phyloP scores from a whole-genome alignment of 2,329 filamentous ascomycete species.

The Clarireedia hainanense region DNA sequence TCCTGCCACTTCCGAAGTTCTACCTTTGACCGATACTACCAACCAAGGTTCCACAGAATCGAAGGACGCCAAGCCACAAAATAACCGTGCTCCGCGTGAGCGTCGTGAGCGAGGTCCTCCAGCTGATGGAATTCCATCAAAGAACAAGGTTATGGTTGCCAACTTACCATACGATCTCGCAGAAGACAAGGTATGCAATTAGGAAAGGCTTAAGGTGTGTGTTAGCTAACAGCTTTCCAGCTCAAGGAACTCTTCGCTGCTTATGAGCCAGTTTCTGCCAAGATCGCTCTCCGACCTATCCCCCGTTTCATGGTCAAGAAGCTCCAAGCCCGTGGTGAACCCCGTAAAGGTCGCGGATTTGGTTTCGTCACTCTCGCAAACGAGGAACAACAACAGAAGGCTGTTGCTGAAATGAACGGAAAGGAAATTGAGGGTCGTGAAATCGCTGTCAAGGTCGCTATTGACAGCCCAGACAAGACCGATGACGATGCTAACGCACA shows the following conservation, averaged over 20 bases:
- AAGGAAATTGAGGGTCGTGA: slow-evolving; percentile 98
- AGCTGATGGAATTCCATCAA: slow-evolving; percentile 94
- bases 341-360: slow-evolving; percentile 98
- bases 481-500: slow-evolving; percentile 61
- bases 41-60: slow-evolving; percentile 45
- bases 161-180: slow-evolving; percentile 97
- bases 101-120: slow-evolving; percentile 83
- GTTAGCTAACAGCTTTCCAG: slow-evolving; percentile 38
- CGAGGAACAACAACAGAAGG: slow-evolving; percentile 96
- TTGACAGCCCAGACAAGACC: slow-evolving; percentile 96
- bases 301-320: slow-evolving; percentile 99
- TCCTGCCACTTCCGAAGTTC: slow-evolving; percentile 44
- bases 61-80: slow-evolving; percentile 32
- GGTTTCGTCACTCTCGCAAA: slow-evolving; percentile 94
- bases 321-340: slow-evolving; percentile 94
- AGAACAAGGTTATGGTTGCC: slow-evolving; percentile 99
- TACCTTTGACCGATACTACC: slow-evolving; percentile 55
- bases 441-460: slow-evolving; percentile 99
- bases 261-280: slow-evolving; percentile 89
- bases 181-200: slow-evolving; percentile 78
- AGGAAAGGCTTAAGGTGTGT: neutral
- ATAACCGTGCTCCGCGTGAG: slow-evolving; percentile 47
- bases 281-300: slow-evolving; percentile 97
- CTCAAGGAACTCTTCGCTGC: slow-evolving; percentile 94
- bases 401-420: slow-evolving; percentile 96